Conservation (phyloP, 768 basidiomycete species). For the Agaricus sinodeliciosus region DNA sequence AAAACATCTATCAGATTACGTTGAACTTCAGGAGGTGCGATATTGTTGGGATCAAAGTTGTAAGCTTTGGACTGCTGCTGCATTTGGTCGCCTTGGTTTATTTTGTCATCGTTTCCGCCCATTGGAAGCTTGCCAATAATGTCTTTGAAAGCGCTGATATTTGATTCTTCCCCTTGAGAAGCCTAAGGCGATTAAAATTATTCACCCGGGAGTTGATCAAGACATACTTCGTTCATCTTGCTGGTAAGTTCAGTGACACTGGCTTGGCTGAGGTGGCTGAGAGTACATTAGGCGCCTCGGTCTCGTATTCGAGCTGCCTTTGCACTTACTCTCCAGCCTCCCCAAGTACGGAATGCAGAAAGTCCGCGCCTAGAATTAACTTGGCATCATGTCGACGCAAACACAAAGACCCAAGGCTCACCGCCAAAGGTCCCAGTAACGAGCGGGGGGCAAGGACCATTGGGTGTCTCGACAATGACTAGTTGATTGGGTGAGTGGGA, state of each 20-base stretch:
- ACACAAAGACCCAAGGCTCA: slow-evolving; percentile 12
- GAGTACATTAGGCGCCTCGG: slow-evolving; percentile 6
- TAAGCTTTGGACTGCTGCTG: slow-evolving; percentile 52
- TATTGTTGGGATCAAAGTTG: slow-evolving; percentile 52
- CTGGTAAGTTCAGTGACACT: slow-evolving; percentile 51
- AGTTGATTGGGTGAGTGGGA: neutral
- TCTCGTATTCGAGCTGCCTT: neutral
- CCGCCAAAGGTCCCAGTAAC: slow-evolving; percentile 67
- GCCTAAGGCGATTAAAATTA: slow-evolving; percentile 17
- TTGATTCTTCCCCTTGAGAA: slow-evolving; percentile 26
- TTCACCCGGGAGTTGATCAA: neutral
- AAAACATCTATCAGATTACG: slow-evolving; percentile 47
- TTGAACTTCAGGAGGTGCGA: slow-evolving; percentile 62
- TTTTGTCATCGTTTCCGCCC: slow-evolving; percentile 43
- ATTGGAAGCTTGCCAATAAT: slow-evolving; percentile 43
- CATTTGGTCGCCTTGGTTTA: slow-evolving; percentile 50
- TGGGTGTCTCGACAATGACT: slow-evolving; percentile 46
- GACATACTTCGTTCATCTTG: slow-evolving; percentile 39
- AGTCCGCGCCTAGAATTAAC: slow-evolving; percentile 39
- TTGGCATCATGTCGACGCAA: neutral
- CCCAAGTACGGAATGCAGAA: slow-evolving; percentile 58
- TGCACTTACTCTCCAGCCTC: slow-evolving; percentile 54
- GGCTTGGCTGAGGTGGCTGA: slow-evolving; percentile 51
- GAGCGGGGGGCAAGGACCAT: slow-evolving; percentile 51
- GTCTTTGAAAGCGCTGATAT: slow-evolving; percentile 30